Conservation (phyloP, 2,329 filamentous ascomycete species). For the Emydomyces testavorans region DNA sequence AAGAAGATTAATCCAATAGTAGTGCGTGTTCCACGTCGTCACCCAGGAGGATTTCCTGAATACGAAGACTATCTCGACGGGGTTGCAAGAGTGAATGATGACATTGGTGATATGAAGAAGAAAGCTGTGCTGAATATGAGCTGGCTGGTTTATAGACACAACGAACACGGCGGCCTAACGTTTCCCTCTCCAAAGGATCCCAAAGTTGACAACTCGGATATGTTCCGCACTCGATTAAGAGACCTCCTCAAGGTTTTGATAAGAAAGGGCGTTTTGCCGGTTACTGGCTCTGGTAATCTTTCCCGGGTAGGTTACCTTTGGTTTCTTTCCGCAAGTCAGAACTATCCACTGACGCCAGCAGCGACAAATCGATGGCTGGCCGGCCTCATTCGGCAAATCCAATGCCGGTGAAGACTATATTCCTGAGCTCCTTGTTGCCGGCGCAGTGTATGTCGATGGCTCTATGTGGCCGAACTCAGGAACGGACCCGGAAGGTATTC, state of each 20-base stretch:
- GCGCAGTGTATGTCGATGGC: neutral
- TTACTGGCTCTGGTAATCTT: neutral
- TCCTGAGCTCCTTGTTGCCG: neutral
- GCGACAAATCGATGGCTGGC: neutral
- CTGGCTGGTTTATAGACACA: neutral
- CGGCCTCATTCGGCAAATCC: neutral
- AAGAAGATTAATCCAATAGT: neutral
- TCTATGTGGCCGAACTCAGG: neutral
- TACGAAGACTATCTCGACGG: neutral
- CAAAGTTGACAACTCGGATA: neutral
- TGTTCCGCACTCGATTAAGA: neutral
- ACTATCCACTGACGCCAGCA: neutral
- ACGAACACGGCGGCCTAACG: neutral
- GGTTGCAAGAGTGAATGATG: neutral
- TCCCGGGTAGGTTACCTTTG: neutral
- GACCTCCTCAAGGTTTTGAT: neutral
- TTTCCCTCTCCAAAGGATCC: neutral
- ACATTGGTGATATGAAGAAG: neutral
- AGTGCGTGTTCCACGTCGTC: neutral
- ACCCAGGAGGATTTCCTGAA: neutral
- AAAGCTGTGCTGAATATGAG: neutral
- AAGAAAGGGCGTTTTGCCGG: neutral
- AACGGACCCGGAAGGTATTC: neutral
- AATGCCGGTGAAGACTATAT: neutral
- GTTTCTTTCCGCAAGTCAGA: neutral